Conservation (phyloP, 2,329 filamentous ascomycete species). For the Incumbomyces delicatus region DNA sequence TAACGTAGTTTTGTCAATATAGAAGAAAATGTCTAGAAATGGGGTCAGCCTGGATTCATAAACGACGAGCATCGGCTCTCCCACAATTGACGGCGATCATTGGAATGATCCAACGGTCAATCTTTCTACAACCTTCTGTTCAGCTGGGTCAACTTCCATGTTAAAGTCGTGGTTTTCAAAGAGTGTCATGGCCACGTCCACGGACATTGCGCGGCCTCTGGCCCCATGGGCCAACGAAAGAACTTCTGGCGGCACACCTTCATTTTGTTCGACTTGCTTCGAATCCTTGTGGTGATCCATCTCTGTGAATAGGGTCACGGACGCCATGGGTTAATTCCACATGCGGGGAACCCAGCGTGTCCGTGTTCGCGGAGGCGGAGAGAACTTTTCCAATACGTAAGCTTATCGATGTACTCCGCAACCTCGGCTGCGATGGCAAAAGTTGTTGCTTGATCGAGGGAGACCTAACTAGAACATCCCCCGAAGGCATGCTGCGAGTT, state of each 20-base stretch:
- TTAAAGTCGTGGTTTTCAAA: slow-evolving; percentile 41
- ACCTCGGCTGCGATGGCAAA: no score
- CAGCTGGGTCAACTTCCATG: slow-evolving; percentile 35
- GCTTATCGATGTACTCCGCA: no score
- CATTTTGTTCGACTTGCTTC: neutral
- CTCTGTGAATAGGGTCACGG: neutral
- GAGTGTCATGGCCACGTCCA: slow-evolving; percentile 42
- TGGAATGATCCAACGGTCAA: slow-evolving; percentile 51
- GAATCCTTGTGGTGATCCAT: neutral
- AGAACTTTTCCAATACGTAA: no score
- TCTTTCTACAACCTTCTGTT: slow-evolving; percentile 44
- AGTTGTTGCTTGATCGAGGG: no score
- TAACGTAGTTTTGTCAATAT: slow-evolving; percentile 30
- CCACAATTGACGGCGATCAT: slow-evolving; percentile 45
- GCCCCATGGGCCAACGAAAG: neutral
- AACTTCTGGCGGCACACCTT: neutral
- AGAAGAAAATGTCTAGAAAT: slow-evolving; percentile 37
- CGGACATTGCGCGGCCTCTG: neutral
- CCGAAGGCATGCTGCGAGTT: no score
- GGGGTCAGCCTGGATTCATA: neutral
- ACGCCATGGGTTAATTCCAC: no score
- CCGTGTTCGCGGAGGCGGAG: no score
- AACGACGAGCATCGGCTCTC: no score
- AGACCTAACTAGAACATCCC: no score
- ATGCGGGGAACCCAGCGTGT: no score